Base-by-base conservation (phyloP, 2,329 filamentous ascomycete genomes). In the Dothistroma septosporum region DNA sequence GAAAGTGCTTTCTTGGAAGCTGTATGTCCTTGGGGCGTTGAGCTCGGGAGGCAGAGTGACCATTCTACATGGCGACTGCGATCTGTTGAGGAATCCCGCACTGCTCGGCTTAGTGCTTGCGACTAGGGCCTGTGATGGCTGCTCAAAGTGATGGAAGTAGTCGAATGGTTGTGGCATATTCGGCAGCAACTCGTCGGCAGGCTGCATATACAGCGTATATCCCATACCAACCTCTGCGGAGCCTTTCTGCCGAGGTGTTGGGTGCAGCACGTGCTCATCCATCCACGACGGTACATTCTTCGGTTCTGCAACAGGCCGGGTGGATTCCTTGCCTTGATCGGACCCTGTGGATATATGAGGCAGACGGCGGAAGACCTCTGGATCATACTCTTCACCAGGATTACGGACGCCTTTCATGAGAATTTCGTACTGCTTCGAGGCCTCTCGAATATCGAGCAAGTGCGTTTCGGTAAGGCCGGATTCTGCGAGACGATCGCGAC, bases 1-100 rank as follows among this genome's bases (percentile, higher is more conserved):
- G 66, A 95, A 92, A 0, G 82, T 86, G 1, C 79, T 76, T 72
- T 92, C 89, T 28, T 84, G 79, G 59, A 83, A 82, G 10, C 85
- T 80, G 70, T 87, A 87, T 0, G 85, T 85, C 22, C 72, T 76
- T 0, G 84, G 82, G 21, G 62, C 52, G 11, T 50, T 55, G 7
- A 66, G 28, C 4, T 57, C 46, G 3, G 47, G 56, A 6, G 61
- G 58, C 11, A 66, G 53, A 9, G 44, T 31, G 31, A 54, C 84
- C 22, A 66, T 60, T 28, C 70, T 65, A 35, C 63, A 61, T 5
- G 61, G 64, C 56, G 9, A 61, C 19, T 6, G 54, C 33, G 48
- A 61, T 58, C 14, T 14, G 24, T 61, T 59, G 19, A 62, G 19
- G 2, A 48, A 63, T 21, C 57, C 48, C 7, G n/a, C 21, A 31